Base-by-base conservation (phyloP, 257 asterid species). In the Cinchona pubescens region DNA sequence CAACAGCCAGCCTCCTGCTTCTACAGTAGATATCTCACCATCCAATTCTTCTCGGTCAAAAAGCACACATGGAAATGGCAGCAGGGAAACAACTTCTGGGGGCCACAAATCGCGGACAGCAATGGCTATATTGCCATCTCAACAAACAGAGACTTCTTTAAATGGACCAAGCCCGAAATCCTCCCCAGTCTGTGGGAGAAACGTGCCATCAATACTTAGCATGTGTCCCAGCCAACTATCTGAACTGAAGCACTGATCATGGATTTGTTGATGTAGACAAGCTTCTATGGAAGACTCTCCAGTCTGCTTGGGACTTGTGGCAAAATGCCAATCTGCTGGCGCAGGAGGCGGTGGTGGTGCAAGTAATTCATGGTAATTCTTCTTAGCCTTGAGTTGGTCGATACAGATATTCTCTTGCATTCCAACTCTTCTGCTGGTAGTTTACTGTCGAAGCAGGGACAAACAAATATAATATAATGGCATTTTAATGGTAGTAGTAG, bases 191-290 rank as follows among this genome's bases (percentile, higher is more conserved):
- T 51, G 58, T 18, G 25, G 10, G 5, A 18, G 58, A 51, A 18
- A 48, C 16, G 55, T 16, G 55, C 55, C 55, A 48, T 43, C 55
- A 18, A 18, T 48, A 48, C 55, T 48, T 48, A 2, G 55, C 55
- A 48, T 23, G 16, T 48, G 55, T 48, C 55, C 55, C 21, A 61
- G 74, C 79, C 82, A 81, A 82, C 80, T 83, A 37, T 79, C 88
- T 25, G 88, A 86, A 79, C 83, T 86, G 71, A 82, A 80, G 77
- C 75, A 82, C 79, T 82, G 81, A 81, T 25, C 32, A 72, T 40
- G 8, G 45, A 40, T 40, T 10, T 40, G 8, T 40, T 40, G 45
- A 40, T 40, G 45, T 2, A 40, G 45, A 40, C 5, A 40, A 40
- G 10, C 5, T 4, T 10, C 45, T 2, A 40, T 4, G 45, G 5